phyloP scores from a whole-genome alignment of 768 basidiomycete genomes.

The Termitomyces sp. region DNA sequence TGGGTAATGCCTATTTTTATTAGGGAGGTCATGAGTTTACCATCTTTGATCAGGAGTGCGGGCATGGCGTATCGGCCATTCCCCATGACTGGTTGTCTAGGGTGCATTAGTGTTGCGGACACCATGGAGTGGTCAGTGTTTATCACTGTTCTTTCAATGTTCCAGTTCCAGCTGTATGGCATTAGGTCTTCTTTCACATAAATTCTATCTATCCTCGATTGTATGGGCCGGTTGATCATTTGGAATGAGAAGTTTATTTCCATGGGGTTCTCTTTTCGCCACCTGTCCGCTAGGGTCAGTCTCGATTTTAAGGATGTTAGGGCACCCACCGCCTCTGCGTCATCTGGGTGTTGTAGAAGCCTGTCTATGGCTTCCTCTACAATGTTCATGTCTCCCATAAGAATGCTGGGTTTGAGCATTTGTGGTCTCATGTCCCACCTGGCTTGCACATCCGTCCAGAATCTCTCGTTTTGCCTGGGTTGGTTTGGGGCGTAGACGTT shows the following conservation, averaged over 20 bases:
- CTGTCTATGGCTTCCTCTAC: slow-evolving; percentile 30
- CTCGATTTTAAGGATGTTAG: no score
- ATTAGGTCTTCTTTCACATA: background rate
- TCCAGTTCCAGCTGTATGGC: slow-evolving; percentile 5
- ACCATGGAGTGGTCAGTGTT: background rate
- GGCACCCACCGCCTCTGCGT: no score
- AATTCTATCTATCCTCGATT: slow-evolving; percentile 8
- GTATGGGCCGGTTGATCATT: background rate
- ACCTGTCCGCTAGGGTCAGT: background rate
- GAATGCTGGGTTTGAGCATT: slow-evolving; percentile 18
- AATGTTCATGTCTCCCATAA: slow-evolving; percentile 37
- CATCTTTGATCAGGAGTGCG: background rate
- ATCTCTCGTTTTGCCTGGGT: background rate
- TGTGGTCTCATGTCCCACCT: rapidly evolving
- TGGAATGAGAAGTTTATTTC: background rate
- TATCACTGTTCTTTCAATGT: background rate
- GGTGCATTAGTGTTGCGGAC: rapidly evolving
- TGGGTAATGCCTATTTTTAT: no score
- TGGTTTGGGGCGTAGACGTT: background rate
- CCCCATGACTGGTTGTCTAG: background rate
- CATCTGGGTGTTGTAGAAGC: slow-evolving; percentile 13
- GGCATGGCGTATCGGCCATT: background rate
- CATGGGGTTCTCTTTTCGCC: background rate
- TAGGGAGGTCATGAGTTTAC: no score
- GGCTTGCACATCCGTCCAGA: background rate